These are phyloP conservation scores for Blastobotrys aristatus DNA, from an alignment of 1,139 yeast species.

Conservation along the genomic window DNA sequence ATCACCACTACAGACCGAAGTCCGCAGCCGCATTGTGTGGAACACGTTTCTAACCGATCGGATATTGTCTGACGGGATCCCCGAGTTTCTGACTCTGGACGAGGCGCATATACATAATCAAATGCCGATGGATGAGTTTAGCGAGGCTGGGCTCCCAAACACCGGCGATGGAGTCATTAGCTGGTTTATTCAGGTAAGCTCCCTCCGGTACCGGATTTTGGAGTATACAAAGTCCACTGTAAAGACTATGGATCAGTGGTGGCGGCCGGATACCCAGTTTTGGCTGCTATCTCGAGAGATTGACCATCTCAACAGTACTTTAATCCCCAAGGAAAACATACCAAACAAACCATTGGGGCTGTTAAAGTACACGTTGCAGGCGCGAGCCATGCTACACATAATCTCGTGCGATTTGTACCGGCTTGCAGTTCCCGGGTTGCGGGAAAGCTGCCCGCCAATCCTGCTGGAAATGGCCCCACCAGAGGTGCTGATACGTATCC, in stretches of 20 bases:
- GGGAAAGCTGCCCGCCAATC: slow-evolving; percentile 4
- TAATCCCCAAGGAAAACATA: neutral
- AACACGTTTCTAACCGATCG: slow-evolving; percentile 6
- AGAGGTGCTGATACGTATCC: neutral
- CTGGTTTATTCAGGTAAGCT: neutral
- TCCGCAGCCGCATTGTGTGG: slow-evolving; percentile 9
- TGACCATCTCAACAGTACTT: neutral
- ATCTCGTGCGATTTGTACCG: slow-evolving; percentile 7
- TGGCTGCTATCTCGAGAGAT: slow-evolving; percentile 5
- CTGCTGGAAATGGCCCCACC: slow-evolving; percentile 6
- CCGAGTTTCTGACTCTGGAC: slow-evolving; percentile 3
- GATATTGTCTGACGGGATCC: slow-evolving; percentile 7
- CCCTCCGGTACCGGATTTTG: slow-evolving; percentile 3
- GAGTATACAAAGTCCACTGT: slow-evolving; percentile 6
- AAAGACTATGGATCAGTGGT: slow-evolving; percentile 10
- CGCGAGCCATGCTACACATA: neutral
- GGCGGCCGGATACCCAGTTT: slow-evolving; percentile 7
- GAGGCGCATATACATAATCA: neutral
- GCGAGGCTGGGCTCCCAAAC: neutral
- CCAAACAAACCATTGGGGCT: neutral
- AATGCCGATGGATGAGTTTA: slow-evolving; percentile 1
- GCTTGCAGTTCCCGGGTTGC: slow-evolving; percentile 6
- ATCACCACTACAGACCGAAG: slow-evolving; percentile 1
- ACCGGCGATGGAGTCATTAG: neutral
- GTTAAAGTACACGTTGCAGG: neutral